Percentiles rank a stretch among this genome's conserved stretches.
phyloP scores from a whole-genome alignment of 768 basidiomycete genomes.

The Gloeopeniophorella convolvens region DNA sequence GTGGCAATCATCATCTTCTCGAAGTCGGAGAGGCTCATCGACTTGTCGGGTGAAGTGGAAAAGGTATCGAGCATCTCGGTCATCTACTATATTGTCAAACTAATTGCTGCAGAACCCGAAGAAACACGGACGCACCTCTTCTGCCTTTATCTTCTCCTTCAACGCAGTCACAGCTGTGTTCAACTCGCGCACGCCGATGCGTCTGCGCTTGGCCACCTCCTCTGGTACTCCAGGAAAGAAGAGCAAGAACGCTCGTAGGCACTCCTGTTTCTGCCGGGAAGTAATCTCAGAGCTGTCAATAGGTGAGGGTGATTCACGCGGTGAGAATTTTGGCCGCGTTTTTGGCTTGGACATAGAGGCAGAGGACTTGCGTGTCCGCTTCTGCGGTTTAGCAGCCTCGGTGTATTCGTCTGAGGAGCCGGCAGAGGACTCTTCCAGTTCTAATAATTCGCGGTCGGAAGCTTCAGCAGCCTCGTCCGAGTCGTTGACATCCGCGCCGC shows the following conservation, averaged over 20 bases:
- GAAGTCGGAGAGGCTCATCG: slow-evolving; percentile 64
- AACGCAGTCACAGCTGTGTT: slow-evolving; percentile 52
- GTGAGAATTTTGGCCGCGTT: no score
- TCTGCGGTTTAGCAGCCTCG: slow-evolving; percentile 4
- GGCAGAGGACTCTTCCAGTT: slow-evolving; percentile 16
- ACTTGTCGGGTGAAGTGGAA: slow-evolving; percentile 61
- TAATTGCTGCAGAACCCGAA: background rate
- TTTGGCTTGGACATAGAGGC: background rate
- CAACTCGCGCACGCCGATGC: slow-evolving; percentile 63
- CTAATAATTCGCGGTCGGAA: slow-evolving; percentile 28
- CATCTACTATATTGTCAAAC: slow-evolving; percentile 40
- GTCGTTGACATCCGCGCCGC: slow-evolving; percentile 23
- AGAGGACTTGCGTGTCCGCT: slow-evolving; percentile 10
- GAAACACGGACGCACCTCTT: slow-evolving; percentile 46
- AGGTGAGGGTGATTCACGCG: background rate
- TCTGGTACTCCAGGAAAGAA: slow-evolving; percentile 59
- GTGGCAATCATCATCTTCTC: slow-evolving; percentile 66
- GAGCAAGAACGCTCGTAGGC: slow-evolving; percentile 55
- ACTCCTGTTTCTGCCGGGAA: slow-evolving; percentile 45
- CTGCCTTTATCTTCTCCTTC: slow-evolving; percentile 63
- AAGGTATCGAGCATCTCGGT: slow-evolving; percentile 76
- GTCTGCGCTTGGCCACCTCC: slow-evolving; percentile 42
- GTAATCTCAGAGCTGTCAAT: slow-evolving; percentile 31
- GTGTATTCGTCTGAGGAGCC: slow-evolving; percentile 15
- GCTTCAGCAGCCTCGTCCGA: slow-evolving; percentile 21